Evolutionary conservation across 148 eudicot species (phyloP).

Genomic region (Fagopyrum tataricum): DNA sequence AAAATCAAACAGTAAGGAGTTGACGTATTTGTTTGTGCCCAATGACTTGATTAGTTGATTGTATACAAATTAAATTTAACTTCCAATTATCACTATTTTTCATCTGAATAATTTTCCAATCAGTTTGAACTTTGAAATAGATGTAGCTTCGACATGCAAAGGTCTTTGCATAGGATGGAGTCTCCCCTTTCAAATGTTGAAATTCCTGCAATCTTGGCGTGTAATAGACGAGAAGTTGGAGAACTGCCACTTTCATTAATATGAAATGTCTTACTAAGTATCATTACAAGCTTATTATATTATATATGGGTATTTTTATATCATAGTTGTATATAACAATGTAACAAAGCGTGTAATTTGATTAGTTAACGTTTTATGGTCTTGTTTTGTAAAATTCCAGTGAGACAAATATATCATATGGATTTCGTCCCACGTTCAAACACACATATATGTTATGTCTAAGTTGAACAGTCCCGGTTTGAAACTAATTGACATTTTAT

Average conservation of each 20-base stretch:
- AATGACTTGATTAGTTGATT: not conserved
- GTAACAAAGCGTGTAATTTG: too few relatives aligned
- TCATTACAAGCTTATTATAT: not conserved
- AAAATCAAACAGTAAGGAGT: not conserved
- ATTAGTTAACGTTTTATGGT: too few relatives aligned
- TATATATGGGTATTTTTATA: too few relatives aligned
- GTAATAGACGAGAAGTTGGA: slow-evolving; percentile 8
- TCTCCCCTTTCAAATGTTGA: slow-evolving; percentile 5
- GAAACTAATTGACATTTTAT: too few relatives aligned
- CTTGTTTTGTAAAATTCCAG: too few relatives aligned
- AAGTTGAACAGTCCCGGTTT: too few relatives aligned
- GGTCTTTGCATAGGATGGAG: not conserved
- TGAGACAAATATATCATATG: too few relatives aligned
- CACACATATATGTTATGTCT: too few relatives aligned
- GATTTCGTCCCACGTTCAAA: too few relatives aligned
- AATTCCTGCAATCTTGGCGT: not conserved
- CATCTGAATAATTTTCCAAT: not conserved
- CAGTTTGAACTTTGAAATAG: slow-evolving; percentile 1
- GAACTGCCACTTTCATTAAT: slow-evolving; percentile 2
- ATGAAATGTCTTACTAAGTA: not conserved
- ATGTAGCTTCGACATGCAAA: not conserved
- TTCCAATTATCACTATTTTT: not conserved
- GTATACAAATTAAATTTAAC: not conserved
- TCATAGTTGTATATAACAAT: too few relatives aligned
- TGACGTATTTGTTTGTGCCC: not conserved